phyloP scores from a whole-genome alignment of 2,329 filamentous ascomycete genomes.

The Fusarium sp. region DNA sequence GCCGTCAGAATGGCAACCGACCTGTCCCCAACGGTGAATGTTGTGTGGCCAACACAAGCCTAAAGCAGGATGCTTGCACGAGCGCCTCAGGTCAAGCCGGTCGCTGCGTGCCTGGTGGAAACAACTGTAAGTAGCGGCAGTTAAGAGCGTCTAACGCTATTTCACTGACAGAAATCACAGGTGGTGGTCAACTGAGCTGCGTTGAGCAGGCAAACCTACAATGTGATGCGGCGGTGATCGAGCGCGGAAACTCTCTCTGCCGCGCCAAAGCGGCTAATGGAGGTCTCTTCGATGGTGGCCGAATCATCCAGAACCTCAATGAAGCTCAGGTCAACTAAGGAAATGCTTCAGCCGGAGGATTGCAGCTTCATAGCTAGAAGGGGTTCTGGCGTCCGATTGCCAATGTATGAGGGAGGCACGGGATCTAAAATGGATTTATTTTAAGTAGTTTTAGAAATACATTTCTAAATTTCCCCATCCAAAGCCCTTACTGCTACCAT shows the following conservation, averaged over 20 bases:
- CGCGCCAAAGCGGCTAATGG: not conserved
- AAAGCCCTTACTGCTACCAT: too few species aligned
- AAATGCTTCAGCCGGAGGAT: not conserved
- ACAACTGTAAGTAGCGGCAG: slow-evolving; percentile 10
- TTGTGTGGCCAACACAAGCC: slow-evolving; percentile 24
- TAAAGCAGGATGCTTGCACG: slow-evolving; percentile 26
- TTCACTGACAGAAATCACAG: not conserved
- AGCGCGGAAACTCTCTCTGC: slow-evolving; percentile 21
- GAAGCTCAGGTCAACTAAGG: slow-evolving; percentile 6
- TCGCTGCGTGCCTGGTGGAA: slow-evolving; percentile 19
- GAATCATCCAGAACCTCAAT: slow-evolving; percentile 23
- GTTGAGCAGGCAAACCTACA: slow-evolving; percentile 11
- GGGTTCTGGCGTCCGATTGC: too few species aligned
- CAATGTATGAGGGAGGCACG: too few species aligned
- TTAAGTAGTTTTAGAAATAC: too few species aligned
- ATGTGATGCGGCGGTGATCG: slow-evolving; percentile 8
- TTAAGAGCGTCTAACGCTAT: fast-evolving
- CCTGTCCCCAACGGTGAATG: slow-evolving; percentile 17
- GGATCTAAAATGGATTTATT: too few species aligned
- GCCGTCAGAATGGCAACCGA: slow-evolving; percentile 9
- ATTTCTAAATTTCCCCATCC: too few species aligned
- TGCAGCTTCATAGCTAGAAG: too few species aligned
- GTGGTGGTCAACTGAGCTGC: slow-evolving; percentile 15
- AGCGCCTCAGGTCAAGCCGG: slow-evolving; percentile 2
- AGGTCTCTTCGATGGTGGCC: slow-evolving; percentile 13